Base-by-base conservation (phyloP, 208 protist species). In the Leishmania arabica region DNA sequence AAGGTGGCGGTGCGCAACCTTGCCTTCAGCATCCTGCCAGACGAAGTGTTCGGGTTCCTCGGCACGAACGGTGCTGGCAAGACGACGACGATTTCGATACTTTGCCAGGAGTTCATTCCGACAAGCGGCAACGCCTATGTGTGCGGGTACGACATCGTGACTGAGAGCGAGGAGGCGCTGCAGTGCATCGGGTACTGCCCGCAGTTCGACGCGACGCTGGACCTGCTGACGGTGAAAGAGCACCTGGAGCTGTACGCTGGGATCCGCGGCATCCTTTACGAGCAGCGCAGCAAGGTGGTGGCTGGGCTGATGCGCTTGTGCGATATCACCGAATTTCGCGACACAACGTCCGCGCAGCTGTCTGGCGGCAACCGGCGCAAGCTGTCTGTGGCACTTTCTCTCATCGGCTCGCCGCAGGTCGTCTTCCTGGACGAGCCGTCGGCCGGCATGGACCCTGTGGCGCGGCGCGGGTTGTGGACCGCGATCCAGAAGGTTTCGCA, bases 181-280 rank as follows among this genome's bases (percentile, higher is more conserved):
- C 80, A 80, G 75, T 91, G 85, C 84, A 88, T 91, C 42, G 98
- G 98, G 56, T 94, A 98, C 62, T 99, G 97, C 89, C 96, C 96
- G 68, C 97, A 99, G 90, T 97, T 97, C 84, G 96, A 98, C 87
- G 88, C 98, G 42, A 85, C 96, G 13, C 97, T 95, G 83, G 90
- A 94, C 54, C 87, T 98, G 75, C 85, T 99, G 71, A 99, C 96
- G 54, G 87, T 90, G 66, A 75, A 91, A 27, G 96, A 99, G 85
- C 96, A 99, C 82, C 84, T 91, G 13, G 42, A 69, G 0, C 71
- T 90, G 11, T 89, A 87, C 68, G 83, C 82, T 0, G 80, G 78
- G 47, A 77, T 88, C 51, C 84, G 87, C 24, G 84, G 79, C 15
- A 84, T 90, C 31, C 53, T 95, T 42, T 64, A 79, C 24, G 79